Percentiles rank a stretch among this genome's conserved stretches.
phyloP scores from a whole-genome alignment of 2,329 filamentous ascomycete species.

The Trichoderma koningiopsis region DNA sequence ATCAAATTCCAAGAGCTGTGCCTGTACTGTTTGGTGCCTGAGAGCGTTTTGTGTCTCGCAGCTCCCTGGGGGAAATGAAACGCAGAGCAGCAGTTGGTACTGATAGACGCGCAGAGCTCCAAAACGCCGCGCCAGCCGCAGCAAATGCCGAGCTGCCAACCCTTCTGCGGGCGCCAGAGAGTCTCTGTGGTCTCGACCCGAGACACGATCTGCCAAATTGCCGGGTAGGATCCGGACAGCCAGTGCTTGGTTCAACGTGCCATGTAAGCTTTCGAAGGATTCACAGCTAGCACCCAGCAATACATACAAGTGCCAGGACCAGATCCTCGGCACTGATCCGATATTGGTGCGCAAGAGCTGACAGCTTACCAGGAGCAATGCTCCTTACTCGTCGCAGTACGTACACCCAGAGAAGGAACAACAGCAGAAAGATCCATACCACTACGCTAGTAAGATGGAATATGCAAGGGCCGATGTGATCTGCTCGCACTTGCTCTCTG shows the following conservation, averaged over 20 bases:
- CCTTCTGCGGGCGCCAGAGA: conserved; percentile 11
- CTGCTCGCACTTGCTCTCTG: background rate
- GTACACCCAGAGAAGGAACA: background rate
- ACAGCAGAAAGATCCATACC: background rate
- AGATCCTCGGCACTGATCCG: background rate
- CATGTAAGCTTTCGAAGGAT: background rate
- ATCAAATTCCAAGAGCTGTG: background rate
- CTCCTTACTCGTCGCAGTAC: background rate
- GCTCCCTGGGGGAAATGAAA: background rate
- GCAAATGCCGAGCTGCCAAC: background rate
- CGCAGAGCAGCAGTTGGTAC: background rate
- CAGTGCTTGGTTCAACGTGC: background rate
- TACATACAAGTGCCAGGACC: background rate
- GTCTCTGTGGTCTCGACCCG: conserved; percentile 2
- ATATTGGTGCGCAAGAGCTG: background rate
- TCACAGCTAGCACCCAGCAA: background rate
- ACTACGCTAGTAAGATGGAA: background rate
- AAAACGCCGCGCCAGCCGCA: conserved; percentile 9
- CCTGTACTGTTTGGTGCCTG: background rate
- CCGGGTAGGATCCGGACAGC: background rate
- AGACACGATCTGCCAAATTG: background rate
- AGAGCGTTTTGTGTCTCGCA: background rate
- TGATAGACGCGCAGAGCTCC: background rate
- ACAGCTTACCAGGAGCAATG: background rate
- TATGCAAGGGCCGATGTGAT: conserved; percentile 1